Percentiles rank a stretch among this genome's conserved stretches.
phyloP scores from a whole-genome alignment of 768 basidiomycete species.

The Daedaleopsis sinensis region DNA sequence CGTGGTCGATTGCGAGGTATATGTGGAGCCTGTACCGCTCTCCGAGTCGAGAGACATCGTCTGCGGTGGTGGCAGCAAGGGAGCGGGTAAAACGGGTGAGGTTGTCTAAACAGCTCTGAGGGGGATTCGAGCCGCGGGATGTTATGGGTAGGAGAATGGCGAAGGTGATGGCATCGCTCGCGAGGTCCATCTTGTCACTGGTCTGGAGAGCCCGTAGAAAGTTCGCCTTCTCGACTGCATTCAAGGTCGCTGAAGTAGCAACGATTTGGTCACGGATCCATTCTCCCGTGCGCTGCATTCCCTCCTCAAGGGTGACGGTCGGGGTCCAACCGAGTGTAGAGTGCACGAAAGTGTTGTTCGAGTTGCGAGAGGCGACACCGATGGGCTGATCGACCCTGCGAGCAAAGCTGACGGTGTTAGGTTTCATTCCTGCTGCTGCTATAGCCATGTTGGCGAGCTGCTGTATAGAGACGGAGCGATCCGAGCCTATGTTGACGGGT shows the following conservation, averaged over 20 bases:
- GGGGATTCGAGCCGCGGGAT: slow-evolving; percentile 43
- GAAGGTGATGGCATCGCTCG: slow-evolving; percentile 40
- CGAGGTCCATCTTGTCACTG: slow-evolving; percentile 46
- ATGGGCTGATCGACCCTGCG: slow-evolving; percentile 37
- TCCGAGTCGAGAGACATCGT: slow-evolving; percentile 40
- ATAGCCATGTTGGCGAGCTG: slow-evolving; percentile 47
- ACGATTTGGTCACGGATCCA: slow-evolving; percentile 51
- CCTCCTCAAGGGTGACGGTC: slow-evolving; percentile 42
- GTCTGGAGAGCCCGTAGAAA: slow-evolving; percentile 29
- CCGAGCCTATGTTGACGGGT: slow-evolving; percentile 57
- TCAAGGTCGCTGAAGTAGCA: slow-evolving; percentile 14
- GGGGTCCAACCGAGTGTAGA: slow-evolving; percentile 47
- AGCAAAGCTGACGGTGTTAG: slow-evolving; percentile 31
- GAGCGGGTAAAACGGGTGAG: slow-evolving; percentile 48
- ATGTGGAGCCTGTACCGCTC: slow-evolving; percentile 42
- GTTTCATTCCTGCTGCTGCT: slow-evolving; percentile 32
- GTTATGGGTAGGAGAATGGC: slow-evolving; percentile 63
- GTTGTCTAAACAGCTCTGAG: slow-evolving; percentile 43
- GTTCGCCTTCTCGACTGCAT: slow-evolving; percentile 12
- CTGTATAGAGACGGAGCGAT: slow-evolving; percentile 43
- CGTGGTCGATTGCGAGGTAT: slow-evolving; percentile 57
- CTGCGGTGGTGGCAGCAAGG: slow-evolving; percentile 47
- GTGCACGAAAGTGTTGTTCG: slow-evolving; percentile 46
- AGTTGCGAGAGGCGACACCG: slow-evolving; percentile 55
- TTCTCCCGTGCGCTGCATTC: slow-evolving; percentile 47